These are phyloP conservation scores for Penicillium waksmanii DNA, from an alignment of 495 filamentous ascomycete species.

Conservation along the genomic window DNA sequence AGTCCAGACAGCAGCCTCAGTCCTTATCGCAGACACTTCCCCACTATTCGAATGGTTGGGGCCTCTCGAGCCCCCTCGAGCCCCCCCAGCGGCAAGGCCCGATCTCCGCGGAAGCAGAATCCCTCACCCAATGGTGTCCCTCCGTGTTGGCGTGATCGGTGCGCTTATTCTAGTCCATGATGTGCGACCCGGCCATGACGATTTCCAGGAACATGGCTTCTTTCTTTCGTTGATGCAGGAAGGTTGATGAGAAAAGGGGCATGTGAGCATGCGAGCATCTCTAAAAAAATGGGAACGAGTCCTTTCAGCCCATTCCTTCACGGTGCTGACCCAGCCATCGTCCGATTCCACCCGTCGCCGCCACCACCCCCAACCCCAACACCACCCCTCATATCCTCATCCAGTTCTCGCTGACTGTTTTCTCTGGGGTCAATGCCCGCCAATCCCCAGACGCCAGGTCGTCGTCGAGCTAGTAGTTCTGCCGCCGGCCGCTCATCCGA, in stretches of 20 bases:
- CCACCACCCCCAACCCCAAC: not conserved
- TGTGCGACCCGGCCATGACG: conserved; percentile 10
- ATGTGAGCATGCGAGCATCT: no score
- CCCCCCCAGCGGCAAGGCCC: conserved; percentile 20
- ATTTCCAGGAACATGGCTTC: not conserved
- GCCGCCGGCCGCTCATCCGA: conserved; percentile 60
- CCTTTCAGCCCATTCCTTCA: conserved; percentile 8
- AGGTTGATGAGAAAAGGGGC: no score
- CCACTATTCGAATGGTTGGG: conserved; percentile 13
- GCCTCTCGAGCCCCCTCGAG: no score
- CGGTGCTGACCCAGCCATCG: conserved; percentile 43
- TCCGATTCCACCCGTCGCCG: conserved; percentile 19
- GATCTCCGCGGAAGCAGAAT: conserved; percentile 28
- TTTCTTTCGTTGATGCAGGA: not conserved
- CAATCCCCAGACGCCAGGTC: conserved; percentile 49
- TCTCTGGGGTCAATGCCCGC: conserved; percentile 48
- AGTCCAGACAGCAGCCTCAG: not conserved
- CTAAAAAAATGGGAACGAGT: no score
- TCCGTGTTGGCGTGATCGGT: conserved; percentile 21
- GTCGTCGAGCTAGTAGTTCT: conserved; percentile 47
- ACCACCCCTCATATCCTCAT: conserved; percentile 22
- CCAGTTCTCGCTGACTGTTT: conserved; percentile 40
- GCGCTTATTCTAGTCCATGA: conserved; percentile 17
- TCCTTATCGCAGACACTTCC: conserved; percentile 13
- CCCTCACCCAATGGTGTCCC: conserved; percentile 9